Evolutionary conservation across 1,139 yeast species (phyloP).

Genomic region (Meyerozyma elateridarum): DNA sequence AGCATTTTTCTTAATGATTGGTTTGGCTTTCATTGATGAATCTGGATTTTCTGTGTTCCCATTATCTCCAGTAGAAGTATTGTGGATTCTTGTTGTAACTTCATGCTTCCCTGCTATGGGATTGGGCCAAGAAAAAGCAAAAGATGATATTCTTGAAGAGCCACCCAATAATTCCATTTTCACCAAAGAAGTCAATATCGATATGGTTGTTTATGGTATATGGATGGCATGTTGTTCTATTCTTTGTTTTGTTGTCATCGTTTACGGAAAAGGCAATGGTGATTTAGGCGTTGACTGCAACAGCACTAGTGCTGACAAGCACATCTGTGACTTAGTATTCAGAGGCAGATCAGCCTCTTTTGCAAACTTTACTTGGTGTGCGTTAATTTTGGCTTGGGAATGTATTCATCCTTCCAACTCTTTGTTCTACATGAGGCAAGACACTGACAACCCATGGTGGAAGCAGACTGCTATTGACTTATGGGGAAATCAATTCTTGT

Average conservation of each 20-base stretch:
- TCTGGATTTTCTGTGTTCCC: slow-evolving; percentile 68
- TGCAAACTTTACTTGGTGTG: slow-evolving; percentile 88
- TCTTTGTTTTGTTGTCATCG: slow-evolving; percentile 59
- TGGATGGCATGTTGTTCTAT: slow-evolving; percentile 74
- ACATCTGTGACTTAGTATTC: slow-evolving; percentile 61
- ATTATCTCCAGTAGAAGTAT: slow-evolving; percentile 71
- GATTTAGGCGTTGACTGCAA: slow-evolving; percentile 67
- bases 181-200: slow-evolving; percentile 66
- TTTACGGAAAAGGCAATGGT: slow-evolving; percentile 66
- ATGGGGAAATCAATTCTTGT: slow-evolving; percentile 73
- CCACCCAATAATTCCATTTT: slow-evolving; percentile 66
- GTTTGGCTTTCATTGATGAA: slow-evolving; percentile 63
- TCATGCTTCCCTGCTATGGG: slow-evolving; percentile 88
- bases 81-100: slow-evolving; percentile 76
- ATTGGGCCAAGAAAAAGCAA: slow-evolving; percentile 68
- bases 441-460: slow-evolving; percentile 54
- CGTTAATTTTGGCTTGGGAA: slow-evolving; percentile 85
- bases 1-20: slow-evolving; percentile 65
- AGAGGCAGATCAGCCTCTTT: slow-evolving; percentile 79
- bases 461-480: slow-evolving; percentile 55
- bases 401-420: slow-evolving; percentile 75
- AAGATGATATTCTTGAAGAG: slow-evolving; percentile 58
- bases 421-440: slow-evolving; percentile 71
- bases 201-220: slow-evolving; percentile 71
- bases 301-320: slow-evolving; percentile 13